These are phyloP conservation scores for Physaria fendleri DNA, from an alignment of 345 rosid genomes.

Conservation along the genomic window DNA sequence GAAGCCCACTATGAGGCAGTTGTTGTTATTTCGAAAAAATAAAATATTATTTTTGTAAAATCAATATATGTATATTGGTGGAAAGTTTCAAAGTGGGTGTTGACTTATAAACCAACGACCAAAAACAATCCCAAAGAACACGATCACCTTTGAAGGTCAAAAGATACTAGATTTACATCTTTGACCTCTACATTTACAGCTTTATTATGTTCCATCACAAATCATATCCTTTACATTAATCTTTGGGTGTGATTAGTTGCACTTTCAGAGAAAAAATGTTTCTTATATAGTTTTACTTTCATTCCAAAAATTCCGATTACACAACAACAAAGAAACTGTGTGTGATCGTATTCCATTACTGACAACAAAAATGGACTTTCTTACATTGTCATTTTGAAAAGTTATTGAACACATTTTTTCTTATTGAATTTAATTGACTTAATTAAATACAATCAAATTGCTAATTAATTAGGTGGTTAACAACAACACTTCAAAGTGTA, in stretches of 20 bases:
- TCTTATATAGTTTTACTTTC: background rate
- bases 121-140: background rate
- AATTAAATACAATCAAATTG: background rate
- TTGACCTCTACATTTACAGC: constrained; percentile 1
- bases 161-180: constrained; percentile 14
- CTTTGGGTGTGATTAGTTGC: no score
- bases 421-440: background rate
- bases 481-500: no score
- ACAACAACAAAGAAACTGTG: background rate
- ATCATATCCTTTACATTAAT: background rate
- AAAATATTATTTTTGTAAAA: no score
- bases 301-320: background rate
- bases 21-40: no score
- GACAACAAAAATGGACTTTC: background rate
- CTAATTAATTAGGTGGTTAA: background rate
- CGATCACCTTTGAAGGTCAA: constrained; percentile 10
- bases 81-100: constrained; percentile 14
- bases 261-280: no score
- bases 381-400: background rate
- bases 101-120: constrained; percentile 29
- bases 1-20: background rate
- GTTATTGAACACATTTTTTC: background rate
- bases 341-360: background rate
- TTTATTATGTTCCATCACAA: background rate
- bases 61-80: no score